phyloP scores from a whole-genome alignment of 139 green algal genomes.

The Edaphochlamys debaryana region DNA sequence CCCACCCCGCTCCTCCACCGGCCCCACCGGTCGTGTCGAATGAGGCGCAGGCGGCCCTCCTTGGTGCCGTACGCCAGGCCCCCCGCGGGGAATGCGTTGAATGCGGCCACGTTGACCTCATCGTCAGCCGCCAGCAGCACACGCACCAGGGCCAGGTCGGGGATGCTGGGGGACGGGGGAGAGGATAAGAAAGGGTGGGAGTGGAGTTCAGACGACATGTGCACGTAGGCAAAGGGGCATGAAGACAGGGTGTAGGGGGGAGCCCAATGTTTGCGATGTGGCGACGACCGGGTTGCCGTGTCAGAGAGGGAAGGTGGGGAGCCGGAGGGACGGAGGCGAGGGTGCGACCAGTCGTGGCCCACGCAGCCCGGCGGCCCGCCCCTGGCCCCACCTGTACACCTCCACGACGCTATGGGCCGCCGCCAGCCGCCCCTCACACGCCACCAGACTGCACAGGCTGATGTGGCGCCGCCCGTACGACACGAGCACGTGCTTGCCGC shows the following conservation, averaged over 20 bases:
- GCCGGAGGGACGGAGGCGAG: too few species aligned
- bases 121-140: slow-evolving; percentile 86
- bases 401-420: slow-evolving; percentile 92
- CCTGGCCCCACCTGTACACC: slow-evolving; percentile 70
- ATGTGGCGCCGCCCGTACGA: slow-evolving; percentile 92
- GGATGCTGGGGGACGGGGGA: slow-evolving; percentile 47
- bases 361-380: too few species aligned
- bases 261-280: too few species aligned
- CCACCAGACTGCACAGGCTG: slow-evolving; percentile 79
- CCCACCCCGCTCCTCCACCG: too few species aligned
- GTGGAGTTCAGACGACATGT: too few species aligned
- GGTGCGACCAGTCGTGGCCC: too few species aligned
- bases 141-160: slow-evolving; percentile 79
- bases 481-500: slow-evolving; percentile 85
- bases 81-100: slow-evolving; percentile 80
- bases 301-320: too few species aligned
- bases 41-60: slow-evolving; percentile 82
- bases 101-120: slow-evolving; percentile 93
- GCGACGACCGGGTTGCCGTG: too few species aligned
- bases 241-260: too few species aligned
- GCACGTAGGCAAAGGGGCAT: too few species aligned
- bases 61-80: slow-evolving; percentile 96
- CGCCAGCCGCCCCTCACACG: slow-evolving; percentile 66
- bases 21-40: slow-evolving; percentile 33
- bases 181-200: background rate